Base-by-base conservation (phyloP, 2,329 filamentous ascomycete genomes). In the Aurifilum marmelostoma region DNA sequence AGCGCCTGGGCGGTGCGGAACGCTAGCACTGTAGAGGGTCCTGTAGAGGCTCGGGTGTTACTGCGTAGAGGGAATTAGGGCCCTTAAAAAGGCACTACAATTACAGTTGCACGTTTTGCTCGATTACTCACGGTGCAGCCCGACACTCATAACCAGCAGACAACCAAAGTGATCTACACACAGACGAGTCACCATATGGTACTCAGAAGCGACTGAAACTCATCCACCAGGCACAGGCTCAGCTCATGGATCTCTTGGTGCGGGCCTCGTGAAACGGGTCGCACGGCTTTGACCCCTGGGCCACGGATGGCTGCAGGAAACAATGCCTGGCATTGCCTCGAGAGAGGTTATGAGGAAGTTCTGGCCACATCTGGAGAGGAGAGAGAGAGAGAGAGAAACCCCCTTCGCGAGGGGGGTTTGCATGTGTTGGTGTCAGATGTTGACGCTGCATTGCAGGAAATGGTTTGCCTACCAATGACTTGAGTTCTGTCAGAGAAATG, bases 281-380 rank as follows among this genome's bases (percentile, higher is more conserved):
- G 50, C 50, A 12, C 50, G 50, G 50, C 50, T 52, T 27, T 52
- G n/a, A 52, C 50, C 50, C 47, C n/a, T 52, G 47, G 47, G 47
- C 47, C 47, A 52, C 47, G 47, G 47, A 8, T 52, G 47, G n/a
- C n/a, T 52, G 47, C 47, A 11, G 34, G 34, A n/a, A n/a, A n/a
- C n/a, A n/a, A n/a, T n/a, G n/a, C n/a, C n/a, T n/a, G n/a, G n/a
- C n/a, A n/a, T n/a, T n/a, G n/a, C n/a, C n/a, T n/a, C n/a, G 34
- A 34, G 34, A 34, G 34, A 8, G 34, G 34, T 4, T 4, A 34
- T 34, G 34, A 4, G 34, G 4, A 34, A 34, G 34, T 34, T 34
- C 34, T 34, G 34, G 34, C 34, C 34, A 34, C 34, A n/a, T n/a
- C n/a, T n/a, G n/a, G n/a, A n/a, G 34, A 34, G 34, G 34, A 4